These are phyloP conservation scores for Eruca vesicaria DNA, from an alignment of 441 rosid genomes.

Conservation along the genomic window DNA sequence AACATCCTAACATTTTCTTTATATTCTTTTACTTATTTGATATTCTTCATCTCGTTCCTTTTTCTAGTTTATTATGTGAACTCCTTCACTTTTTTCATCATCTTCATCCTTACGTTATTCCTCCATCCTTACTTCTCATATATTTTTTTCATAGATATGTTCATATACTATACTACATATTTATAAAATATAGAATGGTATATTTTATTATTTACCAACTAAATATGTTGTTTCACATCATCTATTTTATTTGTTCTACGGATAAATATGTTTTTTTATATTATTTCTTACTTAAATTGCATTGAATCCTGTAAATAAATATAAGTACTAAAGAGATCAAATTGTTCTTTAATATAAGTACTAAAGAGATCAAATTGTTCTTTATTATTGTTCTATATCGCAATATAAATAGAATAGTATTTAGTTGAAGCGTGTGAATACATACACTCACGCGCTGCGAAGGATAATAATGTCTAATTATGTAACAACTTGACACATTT, in stretches of 20 bases:
- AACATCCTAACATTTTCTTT: background rate
- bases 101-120: background rate
- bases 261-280: too few relatives aligned
- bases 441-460: background rate
- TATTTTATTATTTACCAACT: background rate
- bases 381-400: too few relatives aligned
- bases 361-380: background rate
- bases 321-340: background rate
- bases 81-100: background rate
- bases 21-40: background rate
- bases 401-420: background rate
- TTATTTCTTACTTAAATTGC: background rate
- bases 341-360: background rate
- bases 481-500: background rate
- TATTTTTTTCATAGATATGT: too few relatives aligned
- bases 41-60: background rate
- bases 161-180: background rate
- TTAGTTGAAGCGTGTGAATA: background rate
- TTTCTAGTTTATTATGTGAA: background rate
- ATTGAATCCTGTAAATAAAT: background rate
- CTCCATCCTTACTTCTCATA: background rate
- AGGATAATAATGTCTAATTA: background rate
- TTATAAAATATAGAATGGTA: background rate
- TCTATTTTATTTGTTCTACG: too few relatives aligned
- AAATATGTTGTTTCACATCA: background rate